These are phyloP conservation scores for Hanseniaspora lindneri DNA, from an alignment of 805 yeast species.

Conservation along the genomic window DNA sequence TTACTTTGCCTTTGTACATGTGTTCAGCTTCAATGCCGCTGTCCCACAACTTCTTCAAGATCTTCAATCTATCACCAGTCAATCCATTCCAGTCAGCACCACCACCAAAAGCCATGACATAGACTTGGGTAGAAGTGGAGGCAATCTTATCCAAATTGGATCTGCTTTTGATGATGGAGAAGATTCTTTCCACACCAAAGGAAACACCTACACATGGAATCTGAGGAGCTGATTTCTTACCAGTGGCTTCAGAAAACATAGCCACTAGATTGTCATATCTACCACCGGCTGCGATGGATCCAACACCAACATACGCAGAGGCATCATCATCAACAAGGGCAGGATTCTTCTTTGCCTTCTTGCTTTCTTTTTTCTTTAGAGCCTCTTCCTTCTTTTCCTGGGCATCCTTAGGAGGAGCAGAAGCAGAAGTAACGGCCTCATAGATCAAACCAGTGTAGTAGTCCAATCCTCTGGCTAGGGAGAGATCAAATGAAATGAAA, in stretches of 20 bases:
- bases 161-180: constrained; percentile 76
- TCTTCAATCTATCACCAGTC: constrained; percentile 78
- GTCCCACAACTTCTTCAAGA: constrained; percentile 74
- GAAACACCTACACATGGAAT: constrained; percentile 97
- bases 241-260: constrained; percentile 78
- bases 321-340: constrained; percentile 69
- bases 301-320: constrained; percentile 92
- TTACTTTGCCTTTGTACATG: constrained; percentile 84
- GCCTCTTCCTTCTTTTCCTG: constrained; percentile 47
- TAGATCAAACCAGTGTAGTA: constrained; percentile 94
- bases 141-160: constrained; percentile 53
- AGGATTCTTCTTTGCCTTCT: constrained; percentile 16
- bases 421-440: constrained; percentile 88
- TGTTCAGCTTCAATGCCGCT: constrained; percentile 86
- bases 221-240: constrained; percentile 53
- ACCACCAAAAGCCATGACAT: constrained; percentile 96
- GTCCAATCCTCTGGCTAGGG: constrained; percentile 94
- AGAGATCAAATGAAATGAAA: constrained; percentile 73
- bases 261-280: constrained; percentile 94
- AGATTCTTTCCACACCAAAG: constrained; percentile 91
- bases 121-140: constrained; percentile 84
- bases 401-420: constrained; percentile 88
- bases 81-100: constrained; percentile 94
- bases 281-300: constrained; percentile 98
- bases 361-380: constrained; percentile 23